A percentile compares a stretch with the other conserved stretches of the same genome.
These are phyloP conservation scores for Euphrasia arctica DNA, from an alignment of 305 asterid species.

Conservation along the genomic window DNA sequence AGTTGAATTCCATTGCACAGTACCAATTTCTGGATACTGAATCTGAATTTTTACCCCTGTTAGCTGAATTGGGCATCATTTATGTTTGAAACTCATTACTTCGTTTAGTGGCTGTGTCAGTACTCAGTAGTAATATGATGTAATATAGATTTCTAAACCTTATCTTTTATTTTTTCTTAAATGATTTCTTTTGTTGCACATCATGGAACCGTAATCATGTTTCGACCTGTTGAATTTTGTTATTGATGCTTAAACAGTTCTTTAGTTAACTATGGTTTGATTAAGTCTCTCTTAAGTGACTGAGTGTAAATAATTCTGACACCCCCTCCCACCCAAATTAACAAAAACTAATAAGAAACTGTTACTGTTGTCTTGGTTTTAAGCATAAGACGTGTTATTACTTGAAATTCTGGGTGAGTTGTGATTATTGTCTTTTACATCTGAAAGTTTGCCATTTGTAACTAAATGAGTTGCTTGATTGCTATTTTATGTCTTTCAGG, in stretches of 20 bases:
- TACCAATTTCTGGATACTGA: neutral
- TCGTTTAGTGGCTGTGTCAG: neutral
- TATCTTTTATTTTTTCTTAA: neutral
- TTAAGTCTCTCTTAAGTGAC: too few relatives aligned
- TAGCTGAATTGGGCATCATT: neutral
- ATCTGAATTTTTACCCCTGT: neutral
- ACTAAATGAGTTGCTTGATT: slow-evolving; percentile 20
- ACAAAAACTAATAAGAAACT: too few relatives aligned
- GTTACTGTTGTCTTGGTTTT: too few relatives aligned
- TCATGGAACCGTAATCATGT: neutral
- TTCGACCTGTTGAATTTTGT: neutral
- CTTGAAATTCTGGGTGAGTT: slow-evolving; percentile 3
- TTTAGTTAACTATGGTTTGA: too few relatives aligned
- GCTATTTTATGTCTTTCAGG: slow-evolving; percentile 41
- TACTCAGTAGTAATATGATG: neutral
- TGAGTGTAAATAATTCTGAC: too few relatives aligned
- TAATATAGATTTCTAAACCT: neutral
- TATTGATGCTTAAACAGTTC: neutral
- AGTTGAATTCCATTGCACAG: too few relatives aligned
- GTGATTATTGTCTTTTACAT: slow-evolving; percentile 15
- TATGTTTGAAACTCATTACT: neutral
- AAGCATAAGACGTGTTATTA: too few relatives aligned
- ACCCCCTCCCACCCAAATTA: too few relatives aligned
- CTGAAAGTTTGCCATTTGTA: neutral
- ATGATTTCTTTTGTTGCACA: neutral